Evolutionary conservation across 192 early-diverging fungal genomes (phyloP), one percentile per base, ranked within the genome.

Genomic region (Mortierella antarctica): DNA sequence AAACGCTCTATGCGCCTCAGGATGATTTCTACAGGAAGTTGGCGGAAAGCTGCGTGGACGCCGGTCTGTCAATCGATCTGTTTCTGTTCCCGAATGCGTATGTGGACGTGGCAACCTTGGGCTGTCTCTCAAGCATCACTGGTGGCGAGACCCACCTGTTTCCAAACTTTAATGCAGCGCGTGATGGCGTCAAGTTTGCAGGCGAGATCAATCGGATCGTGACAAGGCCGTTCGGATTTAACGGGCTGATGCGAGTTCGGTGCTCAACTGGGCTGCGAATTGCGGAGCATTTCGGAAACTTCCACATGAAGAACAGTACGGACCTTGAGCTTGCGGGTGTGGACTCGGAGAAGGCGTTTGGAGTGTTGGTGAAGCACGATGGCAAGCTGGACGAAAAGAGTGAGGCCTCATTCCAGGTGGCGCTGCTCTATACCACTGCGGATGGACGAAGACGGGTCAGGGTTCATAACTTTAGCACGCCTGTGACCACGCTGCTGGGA

Each of bases 311-410:
- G 69, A 98, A 96, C 83, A 85, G 87, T 5, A 97, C 95, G 2
- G 98, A 99, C 70, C 83, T 99, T 18, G 96, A 99, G 85, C 75
- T 98, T 20, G 96, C 93, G 0, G 96, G 97, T 4, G 86, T 98
- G 49, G 94, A 94, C 63, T 89, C 92, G 59, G 90, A 94, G 63
- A 96, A 92, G 66, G 87, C 96, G 0, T 87, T 98, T 73, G 97
- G 88, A 2, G 91, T 95, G 49, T 67, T 88, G 39, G 82, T 99
- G 67, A 92, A 93, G 67, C 91, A 98, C 70, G 98, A 99, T 46
- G 92, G 91, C 20, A 95, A 93, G 70, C 84, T 99, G 40, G 95
- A 97, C 58, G 94, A 96, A 64, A 91, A 89, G 67, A 86, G 88
- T 14, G 92, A 95, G 55, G 91, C 91, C 11, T 92, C 88, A 18